phyloP scores from a whole-genome alignment of 805 yeast genomes.

The Geotrichum ghanense region DNA sequence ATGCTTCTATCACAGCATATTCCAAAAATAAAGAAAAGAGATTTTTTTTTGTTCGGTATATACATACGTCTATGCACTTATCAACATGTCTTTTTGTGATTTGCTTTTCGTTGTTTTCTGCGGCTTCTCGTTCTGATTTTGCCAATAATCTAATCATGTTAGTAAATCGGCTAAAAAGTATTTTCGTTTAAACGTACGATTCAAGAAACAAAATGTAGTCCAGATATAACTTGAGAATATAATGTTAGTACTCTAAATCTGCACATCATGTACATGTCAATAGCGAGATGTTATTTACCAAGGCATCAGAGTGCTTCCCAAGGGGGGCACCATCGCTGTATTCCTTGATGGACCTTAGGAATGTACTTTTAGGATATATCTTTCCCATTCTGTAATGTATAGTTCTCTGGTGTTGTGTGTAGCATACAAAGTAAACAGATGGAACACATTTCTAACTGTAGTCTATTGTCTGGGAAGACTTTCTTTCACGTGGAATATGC shows the following conservation, averaged over 20 bases:
- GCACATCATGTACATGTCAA: not conserved
- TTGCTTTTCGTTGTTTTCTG: slow-evolving; percentile 5
- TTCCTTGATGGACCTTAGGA: slow-evolving; percentile 7
- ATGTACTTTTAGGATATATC: slow-evolving; percentile 12
- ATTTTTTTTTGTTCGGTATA: too few species aligned
- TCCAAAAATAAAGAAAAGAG: too few species aligned
- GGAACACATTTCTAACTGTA: too few species aligned
- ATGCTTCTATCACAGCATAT: too few species aligned
- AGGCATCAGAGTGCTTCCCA: slow-evolving; percentile 10
- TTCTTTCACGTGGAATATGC: too few species aligned
- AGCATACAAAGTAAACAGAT: too few species aligned
- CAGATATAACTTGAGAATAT: slow-evolving; percentile 10
- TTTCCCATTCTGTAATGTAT: too few species aligned
- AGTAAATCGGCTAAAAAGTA: not conserved
- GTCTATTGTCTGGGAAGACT: too few species aligned
- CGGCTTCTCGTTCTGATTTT: slow-evolving; percentile 7
- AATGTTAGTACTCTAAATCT: too few species aligned
- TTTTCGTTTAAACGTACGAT: slow-evolving; percentile 9
- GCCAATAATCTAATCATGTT: slow-evolving; percentile 7
- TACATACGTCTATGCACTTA: slow-evolving; percentile 3
- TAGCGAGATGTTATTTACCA: slow-evolving; percentile 5
- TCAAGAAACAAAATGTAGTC: slow-evolving; percentile 16
- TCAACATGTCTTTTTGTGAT: slow-evolving; percentile 6
- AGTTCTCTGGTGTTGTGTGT: too few species aligned
- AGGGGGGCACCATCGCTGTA: slow-evolving; percentile 4